Evolutionary conservation across 805 yeast species (phyloP), one percentile per base, ranked within the genome.

Genomic region (Candida coquimbonensis): DNA sequence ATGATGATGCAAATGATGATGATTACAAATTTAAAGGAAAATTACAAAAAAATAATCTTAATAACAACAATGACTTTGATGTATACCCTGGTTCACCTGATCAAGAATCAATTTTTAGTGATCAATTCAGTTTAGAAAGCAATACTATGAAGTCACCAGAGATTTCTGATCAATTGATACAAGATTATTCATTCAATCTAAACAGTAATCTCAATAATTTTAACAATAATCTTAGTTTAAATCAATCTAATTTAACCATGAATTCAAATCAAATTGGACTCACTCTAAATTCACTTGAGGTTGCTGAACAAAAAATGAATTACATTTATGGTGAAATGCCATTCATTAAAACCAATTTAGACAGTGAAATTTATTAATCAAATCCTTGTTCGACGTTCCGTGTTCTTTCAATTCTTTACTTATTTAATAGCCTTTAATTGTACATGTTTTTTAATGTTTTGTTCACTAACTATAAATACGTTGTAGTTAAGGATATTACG

Each of bases 321-420:
- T 42, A 42, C 39, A 17, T 46, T 7, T 46, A 46, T 39, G 36
- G 39, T 17, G 49, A 42, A 32, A 39, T 43, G 19, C 43, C 46
- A 25, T 19, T 34, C 26, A 41, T 41, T 13, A 36, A 41, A 14
- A 34, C 24, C 7, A 40, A 44, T 14, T 5, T 44, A 7, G 47
- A 40, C n/a, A 32, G 27, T 32, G 41, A 26, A 7, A n/a, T 44
- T 19, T 44, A 16, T n/a, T 44, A 32, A 37, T 21, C 19, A 4
- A 19, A 11, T 34, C 16, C 12, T 16, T 7, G 9, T 2, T 34
- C 7, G 24, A 21, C 7, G 24, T 21, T 21, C 5, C 7, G 4
- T 34, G 9, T 14, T 34, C 9, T 34, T 16, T 29, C 31, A 29
- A 16, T 34, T 16, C 21, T 14, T 9, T 34, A 4, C 37, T 36